Conservation (phyloP, 2,329 filamentous ascomycete genomes). For the Pseudogymnoascus sp. region DNA sequence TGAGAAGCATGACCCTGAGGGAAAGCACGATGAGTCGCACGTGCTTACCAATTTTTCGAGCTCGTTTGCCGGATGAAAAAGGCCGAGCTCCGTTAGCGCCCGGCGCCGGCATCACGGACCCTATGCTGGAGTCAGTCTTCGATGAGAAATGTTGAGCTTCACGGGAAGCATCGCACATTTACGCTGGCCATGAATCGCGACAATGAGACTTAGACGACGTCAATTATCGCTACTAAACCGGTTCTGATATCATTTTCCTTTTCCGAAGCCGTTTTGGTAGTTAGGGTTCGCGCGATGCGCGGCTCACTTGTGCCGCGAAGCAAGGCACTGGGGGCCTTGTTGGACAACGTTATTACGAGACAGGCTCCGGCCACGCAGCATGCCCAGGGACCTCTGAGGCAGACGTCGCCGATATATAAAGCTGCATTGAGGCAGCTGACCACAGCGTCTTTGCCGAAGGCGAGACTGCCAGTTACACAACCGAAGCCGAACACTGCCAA, state of each 20-base stretch:
- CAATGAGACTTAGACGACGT: slow-evolving; percentile 10
- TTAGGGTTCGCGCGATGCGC: slow-evolving; percentile 8
- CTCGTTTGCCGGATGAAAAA: slow-evolving; percentile 6
- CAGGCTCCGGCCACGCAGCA: slow-evolving; percentile 5
- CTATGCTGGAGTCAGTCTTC: not conserved
- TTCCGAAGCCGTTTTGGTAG: slow-evolving; percentile 1
- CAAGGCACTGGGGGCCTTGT: slow-evolving; percentile 6
- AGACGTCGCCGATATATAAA: slow-evolving; percentile 9
- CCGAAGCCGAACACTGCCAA: not conserved
- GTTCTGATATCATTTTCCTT: not conserved
- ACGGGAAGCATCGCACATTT: slow-evolving; percentile 1
- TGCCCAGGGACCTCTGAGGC: not conserved
- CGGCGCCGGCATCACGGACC: slow-evolving; percentile 7
- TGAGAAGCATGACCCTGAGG: not conserved
- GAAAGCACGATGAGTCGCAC: slow-evolving; percentile 3
- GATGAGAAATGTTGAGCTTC: slow-evolving; percentile 8
- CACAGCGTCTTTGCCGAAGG: not conserved
- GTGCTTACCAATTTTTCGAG: slow-evolving; percentile 7
- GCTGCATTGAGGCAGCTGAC: slow-evolving; percentile 7
- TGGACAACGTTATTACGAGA: slow-evolving; percentile 3
- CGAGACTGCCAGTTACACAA: slow-evolving; percentile 6
- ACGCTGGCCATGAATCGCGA: slow-evolving; percentile 7
- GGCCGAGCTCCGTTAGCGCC: slow-evolving; percentile 9
- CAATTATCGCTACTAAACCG: slow-evolving; percentile 5
- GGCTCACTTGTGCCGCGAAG: slow-evolving; percentile 10